These are phyloP conservation scores for Barnettozyma sucrosica DNA, from an alignment of 805 yeast genomes.

Conservation along the genomic window DNA sequence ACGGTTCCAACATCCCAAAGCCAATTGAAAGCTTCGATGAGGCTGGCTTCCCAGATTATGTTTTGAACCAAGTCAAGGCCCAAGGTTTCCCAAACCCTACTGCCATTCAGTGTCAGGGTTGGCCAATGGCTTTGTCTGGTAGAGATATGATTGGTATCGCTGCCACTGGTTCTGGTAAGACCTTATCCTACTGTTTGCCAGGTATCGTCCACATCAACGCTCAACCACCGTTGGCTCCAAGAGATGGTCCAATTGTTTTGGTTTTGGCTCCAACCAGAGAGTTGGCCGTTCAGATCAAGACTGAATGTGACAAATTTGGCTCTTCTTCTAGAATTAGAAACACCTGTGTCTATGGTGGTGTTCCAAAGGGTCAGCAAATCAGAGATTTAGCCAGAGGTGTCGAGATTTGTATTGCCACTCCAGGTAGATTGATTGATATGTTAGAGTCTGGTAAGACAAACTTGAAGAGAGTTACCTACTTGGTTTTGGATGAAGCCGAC, in stretches of 20 bases:
- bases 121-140: constrained; percentile 99
- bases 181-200: constrained; percentile 94
- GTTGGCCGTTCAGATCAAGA: constrained; percentile 95
- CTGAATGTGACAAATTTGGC: constrained; percentile 94
- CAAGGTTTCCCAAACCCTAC: constrained; percentile 95
- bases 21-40: constrained; percentile 92
- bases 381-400: constrained; percentile 94
- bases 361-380: constrained; percentile 95
- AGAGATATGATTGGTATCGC: constrained; percentile 99
- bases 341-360: constrained; percentile 99
- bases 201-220: constrained; percentile 97
- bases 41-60: constrained; percentile 97
- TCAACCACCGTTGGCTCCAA: constrained; percentile 86
- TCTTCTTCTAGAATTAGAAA: constrained; percentile 87
- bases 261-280: constrained; percentile 98
- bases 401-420: constrained; percentile 96
- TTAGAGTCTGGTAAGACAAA: constrained; percentile 92
- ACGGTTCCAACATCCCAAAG: constrained; percentile 84
- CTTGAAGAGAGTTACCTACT: constrained; percentile 91
- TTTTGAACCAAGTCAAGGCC: constrained; percentile 77
- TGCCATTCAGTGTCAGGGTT: constrained; percentile 97
- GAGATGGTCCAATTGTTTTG: constrained; percentile 96
- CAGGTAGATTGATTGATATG: constrained; percentile 98
- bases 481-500: constrained; percentile 98
- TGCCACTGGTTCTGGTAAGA: constrained; percentile 98